Evolutionary conservation across 1,284 basidiomycete genomes (phyloP), one percentile per base, ranked within the genome.

Genomic region (Porodaedalea pini): DNA sequence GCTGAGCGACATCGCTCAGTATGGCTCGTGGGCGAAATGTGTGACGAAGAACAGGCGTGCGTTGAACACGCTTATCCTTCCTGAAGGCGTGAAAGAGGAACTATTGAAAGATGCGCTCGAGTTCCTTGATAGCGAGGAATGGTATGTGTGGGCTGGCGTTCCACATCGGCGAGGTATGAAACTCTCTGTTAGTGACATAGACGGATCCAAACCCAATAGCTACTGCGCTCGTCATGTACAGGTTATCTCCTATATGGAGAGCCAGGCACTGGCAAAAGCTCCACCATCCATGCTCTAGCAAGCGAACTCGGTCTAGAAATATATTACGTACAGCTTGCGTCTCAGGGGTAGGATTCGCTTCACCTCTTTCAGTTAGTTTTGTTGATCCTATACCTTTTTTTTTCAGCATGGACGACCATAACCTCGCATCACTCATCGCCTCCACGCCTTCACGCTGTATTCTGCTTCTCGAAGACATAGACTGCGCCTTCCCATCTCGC

Each of bases 241-340:
- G 56, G 82, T 1, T 82, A 82, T 62, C 67, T 83, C 15, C 68
- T 84, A 11, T 71, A 80, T 66, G 81, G 81, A 2, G 78, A 77
- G 40, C 78, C 79, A 13, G 80, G 79, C 5, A 78, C 78, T 7
- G 79, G 79, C 8, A 81, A 81, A 66, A 64, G 62, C 43, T 81
- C 78, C 1, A 80, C 81, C 3, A 82, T 85, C 31, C 82, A 82
- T 60, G 82, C 81, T 3, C 66, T 86, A 36, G 82, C 83, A 2
- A 78, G 82, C 2, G 81, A 81, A 67, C 72, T 85, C 2, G 75
- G 77, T 19, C 71, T 85, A 10, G 81, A 84, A 61, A 81, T 85
- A 19, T 85, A 81, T 59, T 73, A 78, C 0, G 64, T 86, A 6
- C 81, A 79, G 1, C 69, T 86, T 3, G 75, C 80, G 0, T 73